phyloP scores from a whole-genome alignment of 768 basidiomycete genomes.

The Suillus plorans region DNA sequence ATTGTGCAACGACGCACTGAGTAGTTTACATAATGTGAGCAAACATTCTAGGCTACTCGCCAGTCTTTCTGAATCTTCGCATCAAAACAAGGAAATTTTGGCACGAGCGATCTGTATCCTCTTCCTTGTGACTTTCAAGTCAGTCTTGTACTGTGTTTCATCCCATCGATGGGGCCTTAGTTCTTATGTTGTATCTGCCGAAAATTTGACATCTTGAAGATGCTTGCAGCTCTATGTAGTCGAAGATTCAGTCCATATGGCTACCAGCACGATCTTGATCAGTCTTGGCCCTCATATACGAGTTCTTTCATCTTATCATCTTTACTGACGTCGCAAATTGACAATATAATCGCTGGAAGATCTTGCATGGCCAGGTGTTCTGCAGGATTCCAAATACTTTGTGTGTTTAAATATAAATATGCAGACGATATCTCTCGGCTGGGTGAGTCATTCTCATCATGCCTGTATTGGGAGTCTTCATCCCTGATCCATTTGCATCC shows the following conservation, averaged over 20 bases:
- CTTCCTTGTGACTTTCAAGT: not conserved
- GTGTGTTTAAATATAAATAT: not conserved
- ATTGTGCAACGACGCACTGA: not conserved
- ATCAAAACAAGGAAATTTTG: not conserved
- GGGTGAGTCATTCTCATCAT: conserved; percentile 13
- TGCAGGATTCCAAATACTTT: no score
- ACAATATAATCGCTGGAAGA: no score
- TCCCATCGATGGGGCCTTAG: not conserved
- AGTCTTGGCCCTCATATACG: not conserved
- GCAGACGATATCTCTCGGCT: conserved; percentile 10
- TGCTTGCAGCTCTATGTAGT: not conserved
- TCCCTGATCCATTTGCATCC: not conserved
- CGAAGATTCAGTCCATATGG: not conserved
- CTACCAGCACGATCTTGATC: not conserved
- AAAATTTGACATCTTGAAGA: not conserved
- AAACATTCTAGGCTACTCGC: not conserved
- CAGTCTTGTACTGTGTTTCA: not conserved
- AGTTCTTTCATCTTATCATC: not conserved
- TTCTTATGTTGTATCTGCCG: not conserved
- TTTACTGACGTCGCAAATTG: no score
- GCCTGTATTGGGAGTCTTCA: not conserved
- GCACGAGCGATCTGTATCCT: not conserved
- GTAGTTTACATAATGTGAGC: not conserved
- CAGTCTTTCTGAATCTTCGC: not conserved
- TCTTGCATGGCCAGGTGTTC: no score